Evolutionary conservation across 164 flowering plant genomes (phyloP).

Genomic region (Paratinospora sagittata): DNA sequence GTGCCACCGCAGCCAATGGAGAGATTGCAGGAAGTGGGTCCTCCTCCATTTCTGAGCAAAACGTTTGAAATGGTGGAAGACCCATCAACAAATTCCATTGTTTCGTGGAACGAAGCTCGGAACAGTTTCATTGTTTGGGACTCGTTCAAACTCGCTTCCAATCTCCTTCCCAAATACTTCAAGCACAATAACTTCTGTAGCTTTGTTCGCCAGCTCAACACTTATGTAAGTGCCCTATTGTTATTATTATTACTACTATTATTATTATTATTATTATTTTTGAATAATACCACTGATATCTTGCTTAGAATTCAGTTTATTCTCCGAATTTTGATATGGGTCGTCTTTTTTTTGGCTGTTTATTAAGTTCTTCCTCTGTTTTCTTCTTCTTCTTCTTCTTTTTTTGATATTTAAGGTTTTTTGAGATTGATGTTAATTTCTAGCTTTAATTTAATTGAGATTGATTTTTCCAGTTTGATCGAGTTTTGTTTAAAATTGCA

Average conservation of each 20-base stretch:
- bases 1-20: slow-evolving; percentile 44
- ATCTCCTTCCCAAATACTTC: slow-evolving; percentile 56
- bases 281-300: too few relatives aligned
- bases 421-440: not conserved
- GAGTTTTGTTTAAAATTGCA: slow-evolving; percentile 20
- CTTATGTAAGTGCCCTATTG: slow-evolving; percentile 43
- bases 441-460: not conserved
- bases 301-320: too few relatives aligned
- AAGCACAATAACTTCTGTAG: slow-evolving; percentile 74
- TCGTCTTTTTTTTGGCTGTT: too few relatives aligned
- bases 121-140: slow-evolving; percentile 76
- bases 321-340: too few relatives aligned
- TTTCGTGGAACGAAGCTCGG: slow-evolving; percentile 57
- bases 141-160: slow-evolving; percentile 33
- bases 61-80: slow-evolving; percentile 77
- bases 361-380: too few relatives aligned
- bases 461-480: not conserved
- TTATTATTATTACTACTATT: not conserved
- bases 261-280: too few relatives aligned
- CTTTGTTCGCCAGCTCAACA: slow-evolving; percentile 75
- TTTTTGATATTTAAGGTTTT: too few relatives aligned
- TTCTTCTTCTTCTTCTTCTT: too few relatives aligned
- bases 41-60: slow-evolving; percentile 66
- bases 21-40: slow-evolving; percentile 51
- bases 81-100: slow-evolving; percentile 47